Percentiles rank a stretch among this genome's conserved stretches.
phyloP scores from a whole-genome alignment of 768 basidiomycete genomes.

The Nidularia pulvinata region DNA sequence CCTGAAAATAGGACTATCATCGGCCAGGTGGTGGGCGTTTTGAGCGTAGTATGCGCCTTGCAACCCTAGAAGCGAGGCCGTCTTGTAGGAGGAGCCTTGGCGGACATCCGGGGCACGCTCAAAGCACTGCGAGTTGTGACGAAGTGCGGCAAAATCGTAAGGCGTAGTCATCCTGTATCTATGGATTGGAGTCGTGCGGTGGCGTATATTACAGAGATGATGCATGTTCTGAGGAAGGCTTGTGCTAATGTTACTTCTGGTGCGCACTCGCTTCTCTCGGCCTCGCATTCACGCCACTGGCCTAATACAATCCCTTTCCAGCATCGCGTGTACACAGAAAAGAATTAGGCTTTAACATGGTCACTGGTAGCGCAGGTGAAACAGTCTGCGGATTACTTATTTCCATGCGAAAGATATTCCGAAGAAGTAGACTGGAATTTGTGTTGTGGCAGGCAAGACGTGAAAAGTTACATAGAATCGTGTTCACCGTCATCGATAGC shows the following conservation, averaged over 20 bases:
- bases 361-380: slow-evolving; percentile 87
- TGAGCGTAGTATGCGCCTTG: too few relatives aligned
- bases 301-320: slow-evolving; percentile 17
- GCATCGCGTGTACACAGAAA: slow-evolving; percentile 66
- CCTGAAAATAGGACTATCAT: too few relatives aligned
- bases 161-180: slow-evolving; percentile 69
- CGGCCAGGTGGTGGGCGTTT: too few relatives aligned
- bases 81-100: too few relatives aligned
- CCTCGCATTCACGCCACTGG: neutral
- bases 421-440: slow-evolving; percentile 74
- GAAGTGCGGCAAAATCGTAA: slow-evolving; percentile 80
- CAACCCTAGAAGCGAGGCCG: too few relatives aligned
- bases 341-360: slow-evolving; percentile 44
- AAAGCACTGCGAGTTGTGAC: slow-evolving; percentile 68
- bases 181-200: slow-evolving; percentile 75
- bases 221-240: slow-evolving; percentile 71
- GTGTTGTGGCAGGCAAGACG: slow-evolving; percentile 50
- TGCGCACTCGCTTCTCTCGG: slow-evolving; percentile 23
- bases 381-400: slow-evolving; percentile 69
- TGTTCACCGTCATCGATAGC: neutral
- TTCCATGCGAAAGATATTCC: slow-evolving; percentile 73
- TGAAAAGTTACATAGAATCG: slow-evolving; percentile 7
- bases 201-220: slow-evolving; percentile 68
- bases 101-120: slow-evolving; percentile 70
- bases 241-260: slow-evolving; percentile 85